Conservation (phyloP, 1,284 basidiomycete genomes). For the Fomitopsis palustris region DNA sequence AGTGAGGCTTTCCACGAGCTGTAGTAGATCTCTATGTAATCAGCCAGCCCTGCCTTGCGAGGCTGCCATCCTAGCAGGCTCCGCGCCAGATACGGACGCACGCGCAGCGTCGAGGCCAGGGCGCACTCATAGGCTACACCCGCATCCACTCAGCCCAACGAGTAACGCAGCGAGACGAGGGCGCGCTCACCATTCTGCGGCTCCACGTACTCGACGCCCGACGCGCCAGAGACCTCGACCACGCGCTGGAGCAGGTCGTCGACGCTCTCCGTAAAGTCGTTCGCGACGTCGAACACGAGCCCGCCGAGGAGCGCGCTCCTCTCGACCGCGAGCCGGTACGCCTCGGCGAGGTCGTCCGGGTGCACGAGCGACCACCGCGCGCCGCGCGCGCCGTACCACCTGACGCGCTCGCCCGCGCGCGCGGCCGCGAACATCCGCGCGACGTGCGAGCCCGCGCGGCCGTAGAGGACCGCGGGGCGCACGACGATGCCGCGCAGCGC, state of each 20-base stretch:
- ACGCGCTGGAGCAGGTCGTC: constrained; percentile 42
- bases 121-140: constrained; percentile 30
- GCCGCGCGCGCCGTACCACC: constrained; percentile 38
- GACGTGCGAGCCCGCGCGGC: no score
- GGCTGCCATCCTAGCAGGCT: constrained; percentile 46
- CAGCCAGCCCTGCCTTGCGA: constrained; percentile 40
- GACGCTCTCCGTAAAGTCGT: constrained; percentile 40
- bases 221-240: constrained; percentile 37
- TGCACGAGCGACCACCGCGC: constrained; percentile 43
- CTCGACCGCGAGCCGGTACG: constrained; percentile 43
- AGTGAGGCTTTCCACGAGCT: constrained; percentile 31
- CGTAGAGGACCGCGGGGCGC: constrained; percentile 18
- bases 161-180: constrained; percentile 1
- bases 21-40: constrained; percentile 46
- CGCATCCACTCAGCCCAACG: constrained; percentile 1
- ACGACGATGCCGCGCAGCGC: constrained; percentile 42
- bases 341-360: constrained; percentile 47
- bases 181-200: constrained; percentile 35
- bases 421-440: constrained; percentile 34
- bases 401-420: constrained; percentile 28
- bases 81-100: constrained; percentile 43
- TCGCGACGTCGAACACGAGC: constrained; percentile 43
- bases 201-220: constrained; percentile 29
- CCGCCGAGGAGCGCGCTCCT: constrained; percentile 37
- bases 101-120: constrained; percentile 23